Conservation (phyloP, 208 protist genomes). For the Vickermania spadyakhi region DNA sequence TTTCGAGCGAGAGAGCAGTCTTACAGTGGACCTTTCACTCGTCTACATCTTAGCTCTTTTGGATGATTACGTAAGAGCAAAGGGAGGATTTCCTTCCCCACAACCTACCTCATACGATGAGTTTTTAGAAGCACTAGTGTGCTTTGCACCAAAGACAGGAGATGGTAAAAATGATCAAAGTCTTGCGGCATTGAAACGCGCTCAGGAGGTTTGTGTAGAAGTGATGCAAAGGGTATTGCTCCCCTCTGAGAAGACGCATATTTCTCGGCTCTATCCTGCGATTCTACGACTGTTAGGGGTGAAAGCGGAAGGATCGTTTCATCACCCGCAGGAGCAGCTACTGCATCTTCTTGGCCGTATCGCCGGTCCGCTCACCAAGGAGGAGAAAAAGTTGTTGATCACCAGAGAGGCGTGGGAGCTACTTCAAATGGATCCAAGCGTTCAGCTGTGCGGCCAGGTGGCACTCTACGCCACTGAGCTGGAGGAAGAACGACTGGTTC, state of each 20-base stretch:
- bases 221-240: slow-evolving; percentile 24
- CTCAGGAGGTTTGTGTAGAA: slow-evolving; percentile 40
- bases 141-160: slow-evolving; percentile 4
- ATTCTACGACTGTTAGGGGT: slow-evolving; percentile 40
- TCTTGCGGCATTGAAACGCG: slow-evolving; percentile 37
- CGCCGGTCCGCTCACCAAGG: slow-evolving; percentile 16
- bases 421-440: slow-evolving; percentile 45
- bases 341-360: slow-evolving; percentile 48
- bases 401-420: slow-evolving; percentile 40
- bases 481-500: slow-evolving; percentile 39
- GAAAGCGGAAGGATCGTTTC: slow-evolving; percentile 2
- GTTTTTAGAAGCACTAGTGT: slow-evolving; percentile 15
- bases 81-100: slow-evolving; percentile 15
- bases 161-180: slow-evolving; percentile 21
- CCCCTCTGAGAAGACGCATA: slow-evolving; percentile 32
- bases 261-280: slow-evolving; percentile 39
- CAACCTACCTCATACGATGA: slow-evolving; percentile 22
- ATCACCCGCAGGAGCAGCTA: slow-evolving; percentile 66
- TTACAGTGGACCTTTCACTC: slow-evolving; percentile 24
- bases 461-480: slow-evolving; percentile 38
- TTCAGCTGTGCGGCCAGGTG: slow-evolving; percentile 72
- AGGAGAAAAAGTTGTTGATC: slow-evolving; percentile 33
- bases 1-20: slow-evolving; percentile 18
- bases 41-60: slow-evolving; percentile 25
- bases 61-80: slow-evolving; percentile 21